phyloP scores from a whole-genome alignment of 2,329 filamentous ascomycete species.

The Sporothrix humicola region DNA sequence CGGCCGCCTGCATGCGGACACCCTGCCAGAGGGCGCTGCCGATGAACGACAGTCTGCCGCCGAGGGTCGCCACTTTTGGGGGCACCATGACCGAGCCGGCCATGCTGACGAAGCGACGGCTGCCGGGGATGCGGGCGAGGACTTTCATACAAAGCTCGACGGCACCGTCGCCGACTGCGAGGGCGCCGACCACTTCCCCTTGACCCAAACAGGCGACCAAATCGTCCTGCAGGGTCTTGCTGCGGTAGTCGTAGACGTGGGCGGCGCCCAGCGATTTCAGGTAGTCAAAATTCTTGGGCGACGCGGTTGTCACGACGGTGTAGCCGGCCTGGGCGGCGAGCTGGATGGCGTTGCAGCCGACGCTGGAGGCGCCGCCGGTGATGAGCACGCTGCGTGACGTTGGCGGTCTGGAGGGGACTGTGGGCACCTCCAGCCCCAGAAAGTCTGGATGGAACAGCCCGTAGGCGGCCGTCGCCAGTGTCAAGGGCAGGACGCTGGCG shows the following conservation, averaged over 20 bases:
- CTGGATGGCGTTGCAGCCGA: conserved; percentile 55
- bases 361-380: conserved; percentile 53
- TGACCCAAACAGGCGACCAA: conserved; percentile 31
- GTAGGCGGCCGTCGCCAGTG: conserved; percentile 41
- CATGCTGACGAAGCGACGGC: conserved; percentile 32
- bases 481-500: conserved; percentile 42
- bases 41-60: background rate
- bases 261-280: conserved; percentile 48
- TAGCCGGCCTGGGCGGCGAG: conserved; percentile 52
- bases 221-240: conserved; percentile 35
- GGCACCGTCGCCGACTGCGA: conserved; percentile 35
- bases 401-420: background rate
- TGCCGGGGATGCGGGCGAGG: conserved; percentile 23
- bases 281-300: conserved; percentile 44
- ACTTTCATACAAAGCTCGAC: conserved; percentile 23
- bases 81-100: conserved; percentile 28
- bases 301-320: conserved; percentile 49
- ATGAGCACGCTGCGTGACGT: conserved; percentile 42
- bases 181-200: conserved; percentile 31
- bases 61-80: background rate
- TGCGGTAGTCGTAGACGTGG: conserved; percentile 48
- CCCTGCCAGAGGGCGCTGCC: background rate
- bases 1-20: background rate
- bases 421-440: conserved; percentile 37
- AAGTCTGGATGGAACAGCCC: conserved; percentile 40